Evolutionary conservation across 108 stramenopile genomes (phyloP).

Genomic region (Fragilariopsis cylindrus): DNA sequence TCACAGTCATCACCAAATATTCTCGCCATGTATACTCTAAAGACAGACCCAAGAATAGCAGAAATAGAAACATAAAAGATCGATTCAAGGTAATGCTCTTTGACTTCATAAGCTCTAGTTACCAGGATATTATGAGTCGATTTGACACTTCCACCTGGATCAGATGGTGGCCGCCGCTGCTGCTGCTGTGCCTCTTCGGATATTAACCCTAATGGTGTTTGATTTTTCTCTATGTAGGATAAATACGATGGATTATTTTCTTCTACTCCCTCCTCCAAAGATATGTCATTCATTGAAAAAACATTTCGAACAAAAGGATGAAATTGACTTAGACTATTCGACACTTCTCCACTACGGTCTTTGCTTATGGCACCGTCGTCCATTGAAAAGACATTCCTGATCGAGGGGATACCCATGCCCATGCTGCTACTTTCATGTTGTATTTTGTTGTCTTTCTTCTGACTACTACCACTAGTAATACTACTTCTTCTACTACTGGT

Average conservation of each 20-base stretch:
- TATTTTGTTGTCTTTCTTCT: too few species aligned
- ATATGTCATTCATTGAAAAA: slow-evolving; percentile 8
- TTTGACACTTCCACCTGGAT: neutral
- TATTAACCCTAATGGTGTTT: neutral
- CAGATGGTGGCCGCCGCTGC: neutral
- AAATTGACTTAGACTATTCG: neutral
- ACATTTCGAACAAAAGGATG: slow-evolving; percentile 9
- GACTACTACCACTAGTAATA: neutral
- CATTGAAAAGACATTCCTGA: slow-evolving; percentile 6
- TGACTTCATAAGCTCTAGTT: slow-evolving; percentile 13
- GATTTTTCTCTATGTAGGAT: neutral
- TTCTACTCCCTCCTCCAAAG: neutral
- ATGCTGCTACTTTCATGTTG: neutral
- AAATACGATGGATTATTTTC: neutral
- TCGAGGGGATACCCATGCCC: slow-evolving; percentile 5
- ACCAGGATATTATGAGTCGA: slow-evolving; percentile 13
- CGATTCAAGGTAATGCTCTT: slow-evolving; percentile 18
- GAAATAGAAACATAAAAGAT: slow-evolving; percentile 54
- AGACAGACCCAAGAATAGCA: slow-evolving; percentile 50
- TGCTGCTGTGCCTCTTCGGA: too few species aligned
- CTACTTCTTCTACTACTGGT: neutral
- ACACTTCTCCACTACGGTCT: neutral
- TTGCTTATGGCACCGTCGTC: neutral
- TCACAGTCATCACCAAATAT: slow-evolving; percentile 76
- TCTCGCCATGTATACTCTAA: slow-evolving; percentile 51